Percentiles rank a stretch among this genome's conserved stretches.
phyloP scores from a whole-genome alignment of 257 asterid species.

The Solanum pimpinellifolium region DNA sequence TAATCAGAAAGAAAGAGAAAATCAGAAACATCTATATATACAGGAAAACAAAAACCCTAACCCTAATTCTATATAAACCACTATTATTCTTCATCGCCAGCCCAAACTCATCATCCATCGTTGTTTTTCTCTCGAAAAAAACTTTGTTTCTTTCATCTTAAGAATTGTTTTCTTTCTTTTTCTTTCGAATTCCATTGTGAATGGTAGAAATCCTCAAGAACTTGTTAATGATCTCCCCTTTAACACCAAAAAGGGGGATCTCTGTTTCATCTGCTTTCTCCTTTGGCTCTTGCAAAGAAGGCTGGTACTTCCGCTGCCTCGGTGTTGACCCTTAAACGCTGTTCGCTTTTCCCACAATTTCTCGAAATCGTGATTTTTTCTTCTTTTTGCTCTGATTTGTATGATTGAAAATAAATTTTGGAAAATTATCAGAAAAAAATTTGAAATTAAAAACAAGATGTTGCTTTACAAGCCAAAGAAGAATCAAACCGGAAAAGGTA shows the following conservation, averaged over 20 bases:
- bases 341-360: background rate
- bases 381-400: background rate
- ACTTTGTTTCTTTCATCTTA: background rate
- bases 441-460: constrained; percentile 24
- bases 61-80: background rate
- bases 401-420: background rate
- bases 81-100: background rate
- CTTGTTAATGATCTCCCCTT: constrained; percentile 68
- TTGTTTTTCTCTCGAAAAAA: background rate
- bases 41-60: background rate
- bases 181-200: constrained; percentile 23
- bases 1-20: background rate
- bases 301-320: constrained; percentile 96
- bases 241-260: constrained; percentile 58
- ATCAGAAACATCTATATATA: background rate
- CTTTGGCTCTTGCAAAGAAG: constrained; percentile 80
- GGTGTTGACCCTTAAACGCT: constrained; percentile 66
- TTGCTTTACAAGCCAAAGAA: constrained; percentile 74
- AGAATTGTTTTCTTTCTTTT: background rate
- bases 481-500: constrained; percentile 50
- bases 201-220: constrained; percentile 58
- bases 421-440: background rate
- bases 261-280: constrained; percentile 28
- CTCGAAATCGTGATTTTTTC: background rate
- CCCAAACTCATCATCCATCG: background rate